Evolutionary conservation across 352 stramenopile species (phyloP), one percentile per base, ranked within the genome.

Genomic region (Globisporangium orthogonon): DNA sequence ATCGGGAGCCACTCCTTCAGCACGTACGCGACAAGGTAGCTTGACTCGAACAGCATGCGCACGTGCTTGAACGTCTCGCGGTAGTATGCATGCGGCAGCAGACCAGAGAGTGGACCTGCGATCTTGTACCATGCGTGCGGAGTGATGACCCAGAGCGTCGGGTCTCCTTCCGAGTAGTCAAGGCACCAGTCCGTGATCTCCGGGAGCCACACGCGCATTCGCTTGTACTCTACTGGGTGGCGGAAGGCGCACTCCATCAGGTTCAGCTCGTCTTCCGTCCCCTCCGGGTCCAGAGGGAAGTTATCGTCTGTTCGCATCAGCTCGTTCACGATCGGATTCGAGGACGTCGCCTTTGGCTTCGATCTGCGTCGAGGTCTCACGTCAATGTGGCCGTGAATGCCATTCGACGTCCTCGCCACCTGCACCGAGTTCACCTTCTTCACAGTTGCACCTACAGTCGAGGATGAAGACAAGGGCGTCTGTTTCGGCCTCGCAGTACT

Each of bases 101-200:
- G 61, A 7, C 84, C 84, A 0, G 84, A 90, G 31, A 94, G 60
- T 7, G 84, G 81, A 3, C 84, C 84, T 31, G 79, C 84, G 50
- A 94, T 87, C 56, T 94, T 94, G 66, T 94, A 94, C 84, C 84
- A 94, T 1, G 84, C 76, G 57, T 82, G 65, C 13, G 74, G 72
- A n/a, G 84, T 94, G 51, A 94, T 81, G 29, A 94, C 79, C 84
- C 84, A 94, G 29, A 94, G 55, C 9, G 84, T 94, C 29, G 84
- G 84, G 55, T 94, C 84, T 15, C 84, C 84, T 55, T 94, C 81
- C 17, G 81, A 83, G 55, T 91, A 94, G 49, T 94, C 84, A n/a
- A 94, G 62, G 60, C 84, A 94, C 84, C 84, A 94, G 57, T 94
- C 84, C 7, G 79, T 87, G 54, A 94, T 91, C 65, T 94, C 82